A percentile compares a stretch with the other conserved stretches of the same genome.
These are phyloP conservation scores for Trypanosoma mega DNA, from an alignment of 208 protist species.

Conservation along the genomic window DNA sequence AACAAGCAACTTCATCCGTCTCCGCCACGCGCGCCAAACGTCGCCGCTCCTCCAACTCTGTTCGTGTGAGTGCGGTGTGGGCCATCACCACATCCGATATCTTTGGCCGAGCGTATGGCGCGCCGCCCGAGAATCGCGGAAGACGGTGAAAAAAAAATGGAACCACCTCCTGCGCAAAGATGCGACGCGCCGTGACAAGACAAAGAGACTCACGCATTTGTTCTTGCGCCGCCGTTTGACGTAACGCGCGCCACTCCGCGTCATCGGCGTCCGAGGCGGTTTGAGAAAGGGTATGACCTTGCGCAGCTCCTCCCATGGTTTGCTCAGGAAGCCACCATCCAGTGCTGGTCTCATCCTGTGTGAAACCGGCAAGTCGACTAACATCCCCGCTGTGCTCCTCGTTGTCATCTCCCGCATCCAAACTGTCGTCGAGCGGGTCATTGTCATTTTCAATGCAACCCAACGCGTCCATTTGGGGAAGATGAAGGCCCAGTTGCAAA, in stretches of 20 bases:
- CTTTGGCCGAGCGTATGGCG: slow-evolving; percentile 47
- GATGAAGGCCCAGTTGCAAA: slow-evolving; percentile 7
- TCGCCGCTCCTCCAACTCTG: slow-evolving; percentile 38
- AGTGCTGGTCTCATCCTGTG: slow-evolving; percentile 22
- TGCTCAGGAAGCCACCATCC: slow-evolving; percentile 22
- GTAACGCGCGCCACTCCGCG: slow-evolving; percentile 10
- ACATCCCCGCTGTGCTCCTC: neutral
- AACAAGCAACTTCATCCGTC: slow-evolving; percentile 49
- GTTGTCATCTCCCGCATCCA: neutral
- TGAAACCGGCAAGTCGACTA: neutral
- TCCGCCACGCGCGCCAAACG: slow-evolving; percentile 45
- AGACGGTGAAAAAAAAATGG: slow-evolving; percentile 70
- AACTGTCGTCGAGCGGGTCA: neutral
- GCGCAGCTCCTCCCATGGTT: no score
- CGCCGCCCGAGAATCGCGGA: slow-evolving; percentile 55
- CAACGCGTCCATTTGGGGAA: no score
- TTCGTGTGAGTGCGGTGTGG: slow-evolving; percentile 34
- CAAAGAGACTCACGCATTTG: slow-evolving; percentile 44
- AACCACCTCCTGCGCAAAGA: slow-evolving; percentile 53
- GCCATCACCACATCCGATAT: slow-evolving; percentile 33
- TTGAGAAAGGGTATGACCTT: no score
- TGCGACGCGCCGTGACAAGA: slow-evolving; percentile 37
- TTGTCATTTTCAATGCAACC: no score
- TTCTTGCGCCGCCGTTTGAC: slow-evolving; percentile 28
- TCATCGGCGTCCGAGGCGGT: slow-evolving; percentile 14